Conservation (phyloP, 345 rosid genomes). For the Linum trigynum region DNA sequence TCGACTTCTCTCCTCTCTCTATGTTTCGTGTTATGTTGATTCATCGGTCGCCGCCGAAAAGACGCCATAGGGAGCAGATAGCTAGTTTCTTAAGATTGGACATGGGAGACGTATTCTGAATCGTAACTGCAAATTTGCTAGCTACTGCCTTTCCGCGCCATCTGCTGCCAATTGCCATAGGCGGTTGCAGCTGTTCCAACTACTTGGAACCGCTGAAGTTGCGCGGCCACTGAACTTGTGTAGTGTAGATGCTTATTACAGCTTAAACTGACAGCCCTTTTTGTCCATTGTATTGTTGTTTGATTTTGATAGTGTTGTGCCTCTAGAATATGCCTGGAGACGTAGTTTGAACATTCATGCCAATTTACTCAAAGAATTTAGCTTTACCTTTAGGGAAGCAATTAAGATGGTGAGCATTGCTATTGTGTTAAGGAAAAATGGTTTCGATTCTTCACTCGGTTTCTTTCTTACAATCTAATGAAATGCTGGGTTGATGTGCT, state of each 20-base stretch:
- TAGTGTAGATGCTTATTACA: constrained; percentile 1
- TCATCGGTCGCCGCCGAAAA: too few relatives aligned
- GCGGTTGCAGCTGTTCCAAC: too few relatives aligned
- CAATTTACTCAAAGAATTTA: constrained; percentile 81
- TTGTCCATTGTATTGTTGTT: constrained; percentile 33
- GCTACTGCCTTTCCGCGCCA: not conserved
- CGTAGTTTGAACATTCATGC: constrained; percentile 91
- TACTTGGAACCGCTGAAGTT: too few relatives aligned
- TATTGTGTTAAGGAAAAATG: not conserved
- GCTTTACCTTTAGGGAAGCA: constrained; percentile 81
- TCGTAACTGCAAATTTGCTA: too few relatives aligned
- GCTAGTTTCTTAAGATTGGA: not conserved
- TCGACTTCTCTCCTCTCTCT: not conserved
- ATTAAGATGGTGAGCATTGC: constrained; percentile 59
- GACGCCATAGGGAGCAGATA: not conserved
- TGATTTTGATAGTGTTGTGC: constrained; percentile 87
- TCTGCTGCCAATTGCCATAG: not conserved
- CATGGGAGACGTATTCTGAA: not conserved
- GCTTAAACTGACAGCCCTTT: not conserved
- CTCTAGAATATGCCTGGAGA: constrained; percentile 95
- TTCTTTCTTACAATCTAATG: constrained; percentile 6
- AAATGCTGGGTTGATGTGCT: constrained; percentile 10
- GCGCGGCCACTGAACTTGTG: not conserved
- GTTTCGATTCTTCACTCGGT: not conserved
- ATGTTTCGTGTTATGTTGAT: not conserved